Evolutionary conservation across 768 basidiomycete species (phyloP), one percentile per base, ranked within the genome.

Genomic region (Trametes villosa): DNA sequence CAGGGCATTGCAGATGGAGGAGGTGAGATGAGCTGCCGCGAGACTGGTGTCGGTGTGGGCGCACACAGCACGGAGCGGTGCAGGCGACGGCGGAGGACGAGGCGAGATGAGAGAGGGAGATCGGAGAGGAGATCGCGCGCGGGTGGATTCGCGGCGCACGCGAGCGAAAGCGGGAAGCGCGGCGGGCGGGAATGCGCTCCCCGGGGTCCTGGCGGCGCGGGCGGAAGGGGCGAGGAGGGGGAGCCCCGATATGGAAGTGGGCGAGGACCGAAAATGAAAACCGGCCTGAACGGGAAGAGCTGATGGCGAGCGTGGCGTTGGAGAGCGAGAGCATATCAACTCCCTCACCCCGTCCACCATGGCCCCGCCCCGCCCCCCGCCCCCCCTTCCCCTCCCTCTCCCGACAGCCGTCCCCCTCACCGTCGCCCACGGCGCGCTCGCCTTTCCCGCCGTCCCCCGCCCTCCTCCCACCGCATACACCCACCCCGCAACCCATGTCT

Each of bases 371-470:
- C 54, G 62, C 53, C 60, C 64, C 52, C 59, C 57, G 49, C 44
- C 61, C 48, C 33, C 59, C 57, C 46, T 60, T 57, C 44, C 41
- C 54, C 36, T 53, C 30, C 31, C 59, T 48, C 24, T 56, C 55
- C 48, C 65, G 50, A 48, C 64, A 48, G 36, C 31, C 62, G 24
- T 42, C 47, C 47, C 24, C 22, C 52, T 55, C 27, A n/a, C 58
- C 8, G 68, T 69, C 40, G 74, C 75, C 24, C 75, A 79, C 63
- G 70, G 81, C 2, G 77, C 79, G 45, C 81, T 86, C 65, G 36
- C 34, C 13, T 22, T 15, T 44, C 46, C 34, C 53, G 47, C 36
- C 54, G 33, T 44, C 59, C 59, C 27, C 49, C 52, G 13, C 13
- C 44, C 49, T 26, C 33, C 51, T 18, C 56, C 42, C 29, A n/a